Conservation (phyloP, 1,284 basidiomycete species). For the Trichosporon asahii region DNA sequence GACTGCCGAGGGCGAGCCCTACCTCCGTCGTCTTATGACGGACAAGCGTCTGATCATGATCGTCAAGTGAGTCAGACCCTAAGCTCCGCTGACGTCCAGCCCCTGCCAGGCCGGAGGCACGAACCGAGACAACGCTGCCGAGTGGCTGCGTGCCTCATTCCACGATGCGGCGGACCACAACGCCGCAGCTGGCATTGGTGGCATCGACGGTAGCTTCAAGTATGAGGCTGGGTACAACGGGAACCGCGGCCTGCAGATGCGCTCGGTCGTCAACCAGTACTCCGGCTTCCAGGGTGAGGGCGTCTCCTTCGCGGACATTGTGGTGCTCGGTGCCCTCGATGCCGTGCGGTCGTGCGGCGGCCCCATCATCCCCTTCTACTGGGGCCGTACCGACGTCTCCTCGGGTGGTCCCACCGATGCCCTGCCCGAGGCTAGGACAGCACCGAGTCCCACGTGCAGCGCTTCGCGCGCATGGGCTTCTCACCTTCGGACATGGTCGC, state of each 20-base stretch:
- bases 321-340: conserved; percentile 22
- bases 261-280: conserved; percentile 20
- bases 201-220: conserved; percentile 25
- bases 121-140: conserved; percentile 20
- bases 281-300: conserved; percentile 17
- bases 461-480: conserved; percentile 25
- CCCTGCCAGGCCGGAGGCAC: conserved; percentile 38
- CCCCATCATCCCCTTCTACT: conserved; percentile 20
- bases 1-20: not conserved
- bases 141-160: conserved; percentile 26
- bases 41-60: conserved; percentile 18
- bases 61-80: not conserved
- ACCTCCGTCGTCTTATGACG: conserved; percentile 20
- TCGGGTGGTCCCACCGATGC: conserved; percentile 3
- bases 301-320: conserved; percentile 23
- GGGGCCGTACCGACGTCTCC: conserved; percentile 18
- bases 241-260: conserved; percentile 19
- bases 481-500: conserved; percentile 19
- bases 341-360: conserved; percentile 25
- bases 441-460: conserved; percentile 15
- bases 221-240: conserved; percentile 21
- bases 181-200: conserved; percentile 21
- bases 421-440: conserved; percentile 19
- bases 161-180: conserved; percentile 25
- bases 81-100: not conserved